Evolutionary conservation across 2,329 filamentous ascomycete genomes (phyloP).

Genomic region (Exophiala dermatitidis): DNA sequence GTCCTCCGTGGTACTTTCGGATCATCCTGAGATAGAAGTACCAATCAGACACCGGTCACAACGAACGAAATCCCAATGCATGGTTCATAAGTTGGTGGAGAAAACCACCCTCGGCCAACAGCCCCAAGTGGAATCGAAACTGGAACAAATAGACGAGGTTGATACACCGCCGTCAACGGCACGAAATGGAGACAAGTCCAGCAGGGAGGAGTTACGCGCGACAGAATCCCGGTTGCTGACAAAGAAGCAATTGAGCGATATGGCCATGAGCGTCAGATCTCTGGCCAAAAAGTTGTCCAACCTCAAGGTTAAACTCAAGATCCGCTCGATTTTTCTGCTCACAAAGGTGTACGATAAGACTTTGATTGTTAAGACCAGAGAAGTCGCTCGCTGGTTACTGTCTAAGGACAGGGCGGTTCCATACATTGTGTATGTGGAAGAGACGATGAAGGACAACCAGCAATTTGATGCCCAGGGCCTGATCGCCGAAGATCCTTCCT

Average conservation of each 20-base stretch:
- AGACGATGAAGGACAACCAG: conserved; percentile 62
- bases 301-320: conserved; percentile 72
- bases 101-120: conserved; percentile 27
- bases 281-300: conserved; percentile 78
- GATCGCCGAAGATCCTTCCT: conserved; percentile 52
- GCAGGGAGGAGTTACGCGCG: conserved; percentile 34
- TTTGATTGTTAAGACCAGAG: conserved; percentile 67
- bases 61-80: conserved; percentile 48
- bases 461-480: conserved; percentile 68
- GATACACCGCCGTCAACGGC: conserved; percentile 24
- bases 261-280: conserved; percentile 93
- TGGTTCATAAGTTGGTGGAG: conserved; percentile 54
- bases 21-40: conserved; percentile 18
- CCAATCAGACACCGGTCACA: conserved; percentile 35
- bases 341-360: conserved; percentile 86
- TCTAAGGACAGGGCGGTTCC: conserved; percentile 57
- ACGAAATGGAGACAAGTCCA: conserved; percentile 15
- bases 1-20: conserved; percentile 48
- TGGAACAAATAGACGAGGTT: conserved; percentile 22
- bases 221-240: conserved; percentile 70
- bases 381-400: conserved; percentile 74
- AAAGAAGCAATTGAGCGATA: conserved; percentile 90
- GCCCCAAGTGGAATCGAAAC: conserved; percentile 20
- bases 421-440: conserved; percentile 77
- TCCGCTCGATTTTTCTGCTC: conserved; percentile 76